A percentile compares a stretch with the other conserved stretches of the same genome.
Evolutionary conservation across 805 yeast species (phyloP).

Genomic region (Nakazawaea pomicola): DNA sequence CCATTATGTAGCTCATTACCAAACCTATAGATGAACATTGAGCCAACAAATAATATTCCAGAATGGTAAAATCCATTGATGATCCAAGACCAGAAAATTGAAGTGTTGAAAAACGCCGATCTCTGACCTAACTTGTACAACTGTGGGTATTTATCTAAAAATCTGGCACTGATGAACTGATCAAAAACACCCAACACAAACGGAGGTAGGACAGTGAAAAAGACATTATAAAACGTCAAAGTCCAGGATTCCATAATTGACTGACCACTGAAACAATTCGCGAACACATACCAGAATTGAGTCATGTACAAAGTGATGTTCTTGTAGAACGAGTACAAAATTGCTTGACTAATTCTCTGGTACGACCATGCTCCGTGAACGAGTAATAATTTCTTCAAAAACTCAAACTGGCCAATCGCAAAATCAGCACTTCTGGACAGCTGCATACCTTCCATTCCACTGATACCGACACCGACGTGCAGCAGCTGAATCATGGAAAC

Average conservation of each 20-base stretch:
- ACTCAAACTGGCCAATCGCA: conserved; percentile 93
- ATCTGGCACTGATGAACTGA: conserved; percentile 88
- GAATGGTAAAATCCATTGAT: conserved; percentile 94
- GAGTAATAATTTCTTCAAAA: conserved; percentile 70
- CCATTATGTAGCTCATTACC: conserved; percentile 70
- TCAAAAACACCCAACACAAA: conserved; percentile 95
- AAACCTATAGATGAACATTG: conserved; percentile 59
- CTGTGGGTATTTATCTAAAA: conserved; percentile 88
- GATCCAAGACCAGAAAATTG: conserved; percentile 97
- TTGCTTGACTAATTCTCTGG: conserved; percentile 89
- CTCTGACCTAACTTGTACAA: conserved; percentile 86
- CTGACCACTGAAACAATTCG: conserved; percentile 91
- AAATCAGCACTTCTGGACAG: conserved; percentile 98
- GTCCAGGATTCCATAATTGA: conserved; percentile 98
- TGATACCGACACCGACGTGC: conserved; percentile 97
- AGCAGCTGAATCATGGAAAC: conserved; percentile 99
- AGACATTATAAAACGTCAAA: conserved; percentile 88
- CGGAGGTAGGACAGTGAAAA: conserved; percentile 94
- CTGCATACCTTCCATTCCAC: conserved; percentile 99
- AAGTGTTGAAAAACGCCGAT: conserved; percentile 83
- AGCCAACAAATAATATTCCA: conserved; percentile 72
- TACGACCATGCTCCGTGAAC: conserved; percentile 99
- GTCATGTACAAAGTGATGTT: conserved; percentile 95
- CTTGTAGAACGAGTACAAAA: conserved; percentile 91
- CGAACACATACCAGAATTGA: conserved; percentile 96